Evolutionary conservation across 2,329 filamentous ascomycete species (phyloP), one percentile per base, ranked within the genome.

Genomic region (Pestalotiopsis sp.): DNA sequence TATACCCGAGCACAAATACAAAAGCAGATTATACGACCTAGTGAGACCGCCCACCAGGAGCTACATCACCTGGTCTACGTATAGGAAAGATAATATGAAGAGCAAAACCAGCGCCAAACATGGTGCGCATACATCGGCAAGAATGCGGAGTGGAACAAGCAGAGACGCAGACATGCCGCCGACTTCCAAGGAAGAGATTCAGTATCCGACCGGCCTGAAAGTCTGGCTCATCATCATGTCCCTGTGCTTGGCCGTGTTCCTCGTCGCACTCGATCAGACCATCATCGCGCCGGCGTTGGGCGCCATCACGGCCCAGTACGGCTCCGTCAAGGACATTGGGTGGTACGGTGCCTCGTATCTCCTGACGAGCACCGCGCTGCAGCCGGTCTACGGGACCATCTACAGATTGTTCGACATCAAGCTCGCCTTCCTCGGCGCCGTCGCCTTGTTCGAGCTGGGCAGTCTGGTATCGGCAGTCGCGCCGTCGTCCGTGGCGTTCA

Each of bases 291-390:
- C 80, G 12, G 79, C 81, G 4, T 76, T 81, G 56, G 80, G 79
- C 2, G 74, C 75, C 13, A 81, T 81, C 65, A 78, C 77, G 2
- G 73, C 78, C 69, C 74, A 78, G 23, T 77, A 82, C 70, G 75
- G 81, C 25, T 78, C 81, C 25, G 74, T 84, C 1, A 74, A 78
- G 9, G 83, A 85, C 66, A 79, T 85, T 27, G 83, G 82, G 57
- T 85, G 83, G 83, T 85, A 85, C 61, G 81, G 81, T 3, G 78
- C 77, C 61, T 79, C 79, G 4, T 81, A 82, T 69, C 72, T 81
- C 68, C 72, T 81, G 69, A 78, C 79, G 62, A 73, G 74, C 67
- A 73, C 74, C 66, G 76, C 78, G 0, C 73, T 78, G n/a, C 79
- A 80, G 75, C 63, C 81, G 69, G 59, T 75, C 14, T 72, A 71